Evolutionary conservation across 768 basidiomycete genomes (phyloP).

Genomic region (Lepiota venenata): DNA sequence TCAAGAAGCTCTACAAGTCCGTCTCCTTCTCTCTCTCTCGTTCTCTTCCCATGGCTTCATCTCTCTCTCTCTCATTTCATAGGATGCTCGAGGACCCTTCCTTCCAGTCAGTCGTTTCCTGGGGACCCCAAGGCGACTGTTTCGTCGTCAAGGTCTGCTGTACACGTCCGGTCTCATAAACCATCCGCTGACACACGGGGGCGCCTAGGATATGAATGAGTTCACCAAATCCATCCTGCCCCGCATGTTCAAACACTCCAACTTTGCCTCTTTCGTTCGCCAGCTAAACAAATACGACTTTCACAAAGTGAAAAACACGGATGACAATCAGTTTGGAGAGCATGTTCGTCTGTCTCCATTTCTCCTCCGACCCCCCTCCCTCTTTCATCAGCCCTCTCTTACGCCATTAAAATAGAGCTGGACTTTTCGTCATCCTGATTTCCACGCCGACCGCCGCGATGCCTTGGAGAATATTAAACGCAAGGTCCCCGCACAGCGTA

Average conservation of each 20-base stretch:
- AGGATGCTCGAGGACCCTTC: constrained; percentile 88
- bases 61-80: background rate
- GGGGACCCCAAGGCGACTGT: constrained; percentile 82
- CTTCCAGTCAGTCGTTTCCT: constrained; percentile 72
- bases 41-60: background rate
- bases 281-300: constrained; percentile 97
- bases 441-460: constrained; percentile 50
- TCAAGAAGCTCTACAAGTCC: constrained; percentile 92
- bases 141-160: constrained; percentile 77
- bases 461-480: constrained; percentile 59
- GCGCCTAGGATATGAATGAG: constrained; percentile 79
- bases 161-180: background rate
- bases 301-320: constrained; percentile 92
- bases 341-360: constrained; percentile 35
- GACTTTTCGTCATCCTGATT: constrained; percentile 60
- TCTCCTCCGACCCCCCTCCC: background rate
- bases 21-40: constrained; percentile 17
- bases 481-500: constrained; percentile 54
- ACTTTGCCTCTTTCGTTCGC: constrained; percentile 89
- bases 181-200: background rate
- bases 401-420: constrained; percentile 35
- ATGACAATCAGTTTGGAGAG: constrained; percentile 70
- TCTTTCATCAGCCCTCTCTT: background rate
- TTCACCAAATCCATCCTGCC: constrained; percentile 91
- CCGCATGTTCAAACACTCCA: constrained; percentile 92